These are phyloP conservation scores for Calocera cornea DNA, from an alignment of 768 basidiomycete species.

Conservation along the genomic window DNA sequence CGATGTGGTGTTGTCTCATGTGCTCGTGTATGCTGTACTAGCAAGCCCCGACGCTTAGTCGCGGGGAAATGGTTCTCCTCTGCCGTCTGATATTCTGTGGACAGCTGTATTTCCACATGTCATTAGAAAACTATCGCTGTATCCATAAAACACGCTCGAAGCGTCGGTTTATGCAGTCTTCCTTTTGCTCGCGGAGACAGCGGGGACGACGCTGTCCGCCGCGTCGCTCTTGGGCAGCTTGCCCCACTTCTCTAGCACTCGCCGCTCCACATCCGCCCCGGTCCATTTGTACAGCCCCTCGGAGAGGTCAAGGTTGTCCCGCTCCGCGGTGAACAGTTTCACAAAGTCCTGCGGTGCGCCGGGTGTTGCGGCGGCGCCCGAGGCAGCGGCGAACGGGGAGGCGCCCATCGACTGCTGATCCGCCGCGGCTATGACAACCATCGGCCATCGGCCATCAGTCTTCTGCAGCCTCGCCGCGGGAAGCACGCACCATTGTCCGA, in stretches of 20 bases:
- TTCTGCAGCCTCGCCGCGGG: slow-evolving; percentile 1
- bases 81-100: neutral
- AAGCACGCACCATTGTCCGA: slow-evolving; percentile 62
- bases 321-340: slow-evolving; percentile 83
- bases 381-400: slow-evolving; percentile 46
- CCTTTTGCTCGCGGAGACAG: neutral
- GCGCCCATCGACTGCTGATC: slow-evolving; percentile 54
- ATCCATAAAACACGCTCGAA: neutral
- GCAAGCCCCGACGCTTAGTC: neutral
- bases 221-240: slow-evolving; percentile 29
- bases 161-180: neutral
- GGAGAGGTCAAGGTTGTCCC: slow-evolving; percentile 83
- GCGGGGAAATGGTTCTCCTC: neutral
- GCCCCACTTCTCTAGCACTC: slow-evolving; percentile 66
- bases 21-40: neutral
- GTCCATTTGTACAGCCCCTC: slow-evolving; percentile 77
- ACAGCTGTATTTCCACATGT: neutral
- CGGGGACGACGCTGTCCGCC: neutral
- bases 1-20: neutral
- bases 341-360: slow-evolving; percentile 67
- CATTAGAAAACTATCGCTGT: neutral
- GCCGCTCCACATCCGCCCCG: slow-evolving; percentile 64
- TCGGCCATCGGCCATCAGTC: slow-evolving; percentile 12
- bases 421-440: slow-evolving; percentile 48
- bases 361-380: slow-evolving; percentile 33